Evolutionary conservation across 2,329 filamentous ascomycete species (phyloP).

Genomic region (Pseudocercospora macadamiae): DNA sequence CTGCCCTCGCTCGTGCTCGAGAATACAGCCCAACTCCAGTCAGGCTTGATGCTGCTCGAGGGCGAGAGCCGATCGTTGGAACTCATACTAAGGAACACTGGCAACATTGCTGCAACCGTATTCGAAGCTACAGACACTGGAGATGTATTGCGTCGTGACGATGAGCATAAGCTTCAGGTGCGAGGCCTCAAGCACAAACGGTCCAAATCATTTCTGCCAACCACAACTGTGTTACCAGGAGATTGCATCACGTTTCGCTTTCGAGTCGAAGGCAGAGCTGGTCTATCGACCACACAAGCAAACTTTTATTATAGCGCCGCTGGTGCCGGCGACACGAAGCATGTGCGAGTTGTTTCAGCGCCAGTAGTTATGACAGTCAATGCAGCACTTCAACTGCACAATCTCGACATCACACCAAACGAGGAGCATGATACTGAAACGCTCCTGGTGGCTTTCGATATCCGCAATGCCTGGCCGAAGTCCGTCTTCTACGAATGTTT

Average conservation of each 20-base stretch:
- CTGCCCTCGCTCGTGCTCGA: conserved; percentile 79
- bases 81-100: conserved; percentile 79
- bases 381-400: conserved; percentile 79
- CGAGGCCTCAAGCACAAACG: conserved; percentile 17
- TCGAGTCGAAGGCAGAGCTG: conserved; percentile 83
- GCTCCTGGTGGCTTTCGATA: conserved; percentile 78
- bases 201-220: conserved; percentile 17
- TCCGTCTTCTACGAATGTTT: conserved; percentile 58
- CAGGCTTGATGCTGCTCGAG: conserved; percentile 88
- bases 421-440: conserved; percentile 58
- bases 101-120: conserved; percentile 76
- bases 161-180: conserved; percentile 20
- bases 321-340: conserved; percentile 13
- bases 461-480: conserved; percentile 88
- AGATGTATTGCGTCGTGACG: conserved; percentile 19
- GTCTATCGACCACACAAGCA: conserved; percentile 75
- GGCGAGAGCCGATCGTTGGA: conserved; percentile 80
- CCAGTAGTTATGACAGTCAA: conserved; percentile 89
- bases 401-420: conserved; percentile 74
- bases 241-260: conserved; percentile 72
- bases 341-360: conserved; percentile 58
- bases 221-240: conserved; percentile 52
- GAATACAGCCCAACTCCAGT: conserved; percentile 77
- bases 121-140: conserved; percentile 32
- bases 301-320: conserved; percentile 72